Conservation (phyloP, 192 early-diverging fungal genomes). For the Lunasporangiospora selenospora region DNA sequence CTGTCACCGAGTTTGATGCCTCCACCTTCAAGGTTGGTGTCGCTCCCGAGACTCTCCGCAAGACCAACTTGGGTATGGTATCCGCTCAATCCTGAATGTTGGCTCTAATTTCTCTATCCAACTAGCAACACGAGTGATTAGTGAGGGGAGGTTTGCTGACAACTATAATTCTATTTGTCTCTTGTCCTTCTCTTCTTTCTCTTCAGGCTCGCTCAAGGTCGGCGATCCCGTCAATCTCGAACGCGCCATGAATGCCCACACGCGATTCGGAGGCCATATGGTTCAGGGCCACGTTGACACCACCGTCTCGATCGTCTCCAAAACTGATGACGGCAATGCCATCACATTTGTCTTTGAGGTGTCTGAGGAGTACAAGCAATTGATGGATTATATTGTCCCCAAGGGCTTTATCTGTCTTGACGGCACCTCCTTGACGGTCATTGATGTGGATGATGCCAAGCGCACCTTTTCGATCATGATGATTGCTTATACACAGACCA, state of each 20-base stretch:
- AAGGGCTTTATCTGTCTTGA: constrained; percentile 96
- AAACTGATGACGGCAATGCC: constrained; percentile 85
- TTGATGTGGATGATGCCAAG: constrained; percentile 79
- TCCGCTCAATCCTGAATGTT: too few relatives aligned
- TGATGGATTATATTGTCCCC: constrained; percentile 87
- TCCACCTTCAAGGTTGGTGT: constrained; percentile 90
- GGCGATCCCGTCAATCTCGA: constrained; percentile 93
- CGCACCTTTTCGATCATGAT: constrained; percentile 93
- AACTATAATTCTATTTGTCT: neutral
- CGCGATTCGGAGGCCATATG: constrained; percentile 96
- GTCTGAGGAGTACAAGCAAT: constrained; percentile 52
- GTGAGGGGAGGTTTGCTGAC: too few relatives aligned
- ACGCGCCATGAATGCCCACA: constrained; percentile 85
- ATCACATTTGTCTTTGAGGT: constrained; percentile 75
- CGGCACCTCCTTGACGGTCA: constrained; percentile 95
- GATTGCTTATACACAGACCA: constrained; percentile 90
- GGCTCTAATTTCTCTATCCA: too few relatives aligned
- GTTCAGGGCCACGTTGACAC: constrained; percentile 95
- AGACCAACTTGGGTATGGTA: constrained; percentile 91
- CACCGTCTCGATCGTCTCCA: constrained; percentile 75
- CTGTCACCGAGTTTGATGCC: constrained; percentile 91
- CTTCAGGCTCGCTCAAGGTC: constrained; percentile 70
- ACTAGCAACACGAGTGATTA: too few relatives aligned
- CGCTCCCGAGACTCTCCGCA: constrained; percentile 91
- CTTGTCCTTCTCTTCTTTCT: neutral